A percentile compares a stretch with the other conserved stretches of the same genome.
These are phyloP conservation scores for Nakaseomyces kungkrabaensis DNA, from an alignment of 1,139 yeast genomes.

Conservation along the genomic window DNA sequence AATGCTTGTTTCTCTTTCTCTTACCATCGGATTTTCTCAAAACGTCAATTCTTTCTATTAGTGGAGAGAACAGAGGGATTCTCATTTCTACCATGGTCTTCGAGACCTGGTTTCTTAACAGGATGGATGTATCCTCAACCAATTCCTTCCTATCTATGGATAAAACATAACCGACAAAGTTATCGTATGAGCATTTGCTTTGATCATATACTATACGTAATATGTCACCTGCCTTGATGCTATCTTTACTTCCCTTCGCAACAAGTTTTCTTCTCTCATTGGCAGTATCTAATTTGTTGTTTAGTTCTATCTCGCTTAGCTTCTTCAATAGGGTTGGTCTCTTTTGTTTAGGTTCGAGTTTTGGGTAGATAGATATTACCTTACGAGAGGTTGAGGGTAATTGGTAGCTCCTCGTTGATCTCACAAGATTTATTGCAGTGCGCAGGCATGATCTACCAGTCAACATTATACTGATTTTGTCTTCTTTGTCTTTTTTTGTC, in stretches of 20 bases:
- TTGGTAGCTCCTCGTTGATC: constrained; percentile 11
- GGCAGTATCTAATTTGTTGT: constrained; percentile 53
- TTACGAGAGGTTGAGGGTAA: constrained; percentile 21
- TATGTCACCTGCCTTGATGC: constrained; percentile 70
- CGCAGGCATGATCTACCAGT: background rate
- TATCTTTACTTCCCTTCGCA: constrained; percentile 37
- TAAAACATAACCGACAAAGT: constrained; percentile 63
- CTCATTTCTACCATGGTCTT: constrained; percentile 75
- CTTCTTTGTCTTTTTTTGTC: background rate
- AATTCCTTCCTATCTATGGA: constrained; percentile 57
- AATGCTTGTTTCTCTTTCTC: constrained; percentile 74
- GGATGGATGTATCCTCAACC: constrained; percentile 49
- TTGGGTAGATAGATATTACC: constrained; percentile 30
- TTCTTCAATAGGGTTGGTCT: constrained; percentile 10
- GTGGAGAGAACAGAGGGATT: constrained; percentile 71
- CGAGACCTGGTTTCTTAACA: constrained; percentile 69
- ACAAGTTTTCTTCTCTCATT: constrained; percentile 65
- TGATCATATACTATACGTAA: constrained; percentile 67
- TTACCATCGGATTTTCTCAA: constrained; percentile 56
- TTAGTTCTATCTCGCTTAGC: constrained; percentile 18
- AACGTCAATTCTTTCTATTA: constrained; percentile 62
- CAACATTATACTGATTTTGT: background rate
- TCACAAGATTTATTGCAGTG: background rate
- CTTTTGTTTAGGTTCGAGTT: constrained; percentile 16
- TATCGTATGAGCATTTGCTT: constrained; percentile 43